Base-by-base conservation (phyloP, 2,329 filamentous ascomycete genomes). In the Sphaerulina musiva region DNA sequence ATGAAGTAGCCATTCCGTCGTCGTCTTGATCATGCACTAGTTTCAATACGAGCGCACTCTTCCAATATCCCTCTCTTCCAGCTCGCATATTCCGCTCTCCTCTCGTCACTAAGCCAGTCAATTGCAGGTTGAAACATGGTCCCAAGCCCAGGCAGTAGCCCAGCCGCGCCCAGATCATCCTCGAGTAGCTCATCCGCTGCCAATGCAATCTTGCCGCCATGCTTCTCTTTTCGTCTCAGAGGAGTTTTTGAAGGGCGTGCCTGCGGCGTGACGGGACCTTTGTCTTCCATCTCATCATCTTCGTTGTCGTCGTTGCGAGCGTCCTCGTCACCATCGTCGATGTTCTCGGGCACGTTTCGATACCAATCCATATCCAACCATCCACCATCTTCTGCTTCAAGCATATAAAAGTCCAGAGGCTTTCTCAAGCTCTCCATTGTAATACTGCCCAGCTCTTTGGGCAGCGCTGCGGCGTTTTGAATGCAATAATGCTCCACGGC, bases 51-150 rank as follows among this genome's bases (percentile, higher is more conserved):
- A 3, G 74, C 70, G 54, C 88, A 80, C 60, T 76, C 76, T 55
- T 70, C 72, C 65, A 87, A 62, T 26, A 89, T 78, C 1, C 68
- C 71, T 4, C 76, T 74, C 68, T 84, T 84, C 88, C 87, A 93
- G 14, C 67, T 68, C 43, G 68, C 73, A 66, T 83, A 90, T 9
- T 85, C 81, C 40, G 74, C 74, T 62, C 78, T 76, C 60, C 81
- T 82, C 57, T 77, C 74, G 46, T 84, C 81, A 58, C 83, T 84
- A 62, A 91, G 69, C 64, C 84, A 88, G 64, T 90, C 85, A 63
- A 87, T 84, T 45, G 80, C 78, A 59, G 85, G 83, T 68, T 90
- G 86, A 62, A 91, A 81, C 86, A 90, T 90, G 2, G 83, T 86
- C 1, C 74, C 75, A 12, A 78, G 57, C 69, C 69, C 82, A 71